phyloP scores from a whole-genome alignment of 1,284 basidiomycete genomes.

The Microbotryum scabiosae region DNA sequence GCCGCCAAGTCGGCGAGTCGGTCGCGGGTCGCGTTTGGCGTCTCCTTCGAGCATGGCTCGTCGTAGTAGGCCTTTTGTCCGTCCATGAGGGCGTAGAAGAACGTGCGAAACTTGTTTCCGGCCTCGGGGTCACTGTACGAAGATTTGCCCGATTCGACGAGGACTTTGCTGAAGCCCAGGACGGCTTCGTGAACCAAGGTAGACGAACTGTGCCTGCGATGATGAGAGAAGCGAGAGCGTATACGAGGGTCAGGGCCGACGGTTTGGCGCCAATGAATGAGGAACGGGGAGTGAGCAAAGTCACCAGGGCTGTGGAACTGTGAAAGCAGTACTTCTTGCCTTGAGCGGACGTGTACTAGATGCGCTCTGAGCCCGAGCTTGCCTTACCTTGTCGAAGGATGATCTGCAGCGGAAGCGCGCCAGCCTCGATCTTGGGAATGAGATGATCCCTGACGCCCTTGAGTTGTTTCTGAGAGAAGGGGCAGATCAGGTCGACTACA shows the following conservation, averaged over 20 bases:
- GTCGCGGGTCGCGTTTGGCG: conserved; percentile 37
- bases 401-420: conserved; percentile 34
- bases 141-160: conserved; percentile 36
- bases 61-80: conserved; percentile 38
- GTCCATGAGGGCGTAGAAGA: conserved; percentile 39
- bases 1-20: conserved; percentile 39
- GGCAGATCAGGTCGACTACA: conserved; percentile 33
- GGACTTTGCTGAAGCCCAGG: conserved; percentile 37
- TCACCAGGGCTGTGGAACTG: no score
- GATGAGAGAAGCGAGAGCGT: conserved; percentile 26
- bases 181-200: conserved; percentile 40
- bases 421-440: conserved; percentile 37
- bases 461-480: conserved; percentile 41
- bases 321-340: neutral
- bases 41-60: conserved; percentile 36
- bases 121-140: conserved; percentile 23
- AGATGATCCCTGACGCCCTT: conserved; percentile 37
- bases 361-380: no score
- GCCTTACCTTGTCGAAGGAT: conserved; percentile 35
- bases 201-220: conserved; percentile 13
- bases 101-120: conserved; percentile 36
- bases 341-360: neutral
- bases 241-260: conserved; percentile 33
- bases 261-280: conserved; percentile 6
- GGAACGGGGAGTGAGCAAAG: neutral